Evolutionary conservation across 768 basidiomycete genomes (phyloP).

Genomic region (Leucocoprinus sp.): DNA sequence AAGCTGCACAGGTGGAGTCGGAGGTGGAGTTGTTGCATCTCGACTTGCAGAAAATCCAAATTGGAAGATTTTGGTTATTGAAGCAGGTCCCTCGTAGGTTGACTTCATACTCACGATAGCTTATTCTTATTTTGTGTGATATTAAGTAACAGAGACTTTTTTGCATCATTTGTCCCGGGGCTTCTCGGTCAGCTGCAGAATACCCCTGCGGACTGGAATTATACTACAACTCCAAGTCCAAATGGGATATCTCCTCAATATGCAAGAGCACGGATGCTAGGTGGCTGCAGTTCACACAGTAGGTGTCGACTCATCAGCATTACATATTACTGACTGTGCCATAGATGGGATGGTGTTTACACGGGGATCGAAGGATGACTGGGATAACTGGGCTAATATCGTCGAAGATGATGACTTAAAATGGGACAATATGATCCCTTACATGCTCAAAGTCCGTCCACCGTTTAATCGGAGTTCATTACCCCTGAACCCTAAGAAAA

Average conservation of each 20-base stretch:
- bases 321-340: neutral
- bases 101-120: neutral
- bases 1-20: constrained; percentile 10
- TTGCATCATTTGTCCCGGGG: neutral
- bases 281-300: constrained; percentile 11
- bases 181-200: neutral
- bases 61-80: constrained; percentile 12
- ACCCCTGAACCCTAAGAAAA: neutral
- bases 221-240: constrained; percentile 9
- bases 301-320: neutral
- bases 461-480: neutral
- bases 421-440: constrained; percentile 22
- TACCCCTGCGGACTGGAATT: constrained; percentile 14
- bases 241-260: constrained; percentile 6
- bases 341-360: constrained; percentile 20
- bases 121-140: neutral
- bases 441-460: constrained; percentile 8
- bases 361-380: constrained; percentile 12
- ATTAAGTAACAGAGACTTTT: constrained; percentile 2
- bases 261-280: constrained; percentile 9
- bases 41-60: constrained; percentile 8
- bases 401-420: constrained; percentile 23
- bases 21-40: constrained; percentile 10
- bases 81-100: constrained; percentile 13
- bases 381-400: constrained; percentile 19